phyloP scores from a whole-genome alignment of 805 yeast species.

The Jamesozyma spencerorum region DNA sequence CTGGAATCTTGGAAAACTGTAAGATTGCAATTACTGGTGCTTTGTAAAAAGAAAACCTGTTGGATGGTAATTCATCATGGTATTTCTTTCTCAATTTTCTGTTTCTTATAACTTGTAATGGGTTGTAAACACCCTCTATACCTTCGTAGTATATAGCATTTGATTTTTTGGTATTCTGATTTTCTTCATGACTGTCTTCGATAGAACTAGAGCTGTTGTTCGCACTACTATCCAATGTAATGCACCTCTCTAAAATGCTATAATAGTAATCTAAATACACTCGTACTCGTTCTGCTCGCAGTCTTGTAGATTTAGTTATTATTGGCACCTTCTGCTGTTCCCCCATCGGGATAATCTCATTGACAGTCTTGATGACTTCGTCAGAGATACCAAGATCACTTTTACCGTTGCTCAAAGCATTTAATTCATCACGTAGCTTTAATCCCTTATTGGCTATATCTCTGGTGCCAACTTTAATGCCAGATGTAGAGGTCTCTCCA shows the following conservation, averaged over 20 bases:
- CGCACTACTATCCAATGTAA: constrained; percentile 16
- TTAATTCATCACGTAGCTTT: background rate
- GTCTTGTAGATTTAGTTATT: constrained; percentile 17
- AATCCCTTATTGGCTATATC: background rate
- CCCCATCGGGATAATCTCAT: constrained; percentile 1
- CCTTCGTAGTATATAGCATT: constrained; percentile 29
- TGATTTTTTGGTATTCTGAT: constrained; percentile 9
- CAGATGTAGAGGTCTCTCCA: background rate
- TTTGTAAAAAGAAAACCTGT: constrained; percentile 36
- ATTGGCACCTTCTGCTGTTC: constrained; percentile 1
- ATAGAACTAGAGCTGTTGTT: background rate
- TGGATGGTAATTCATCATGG: constrained; percentile 32
- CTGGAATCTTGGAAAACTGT: constrained; percentile 45
- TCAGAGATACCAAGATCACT: background rate
- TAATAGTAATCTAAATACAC: constrained; percentile 41
- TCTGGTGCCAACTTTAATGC: background rate
- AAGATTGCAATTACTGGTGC: constrained; percentile 49
- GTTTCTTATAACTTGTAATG: constrained; percentile 73
- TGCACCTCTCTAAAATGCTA: constrained; percentile 36
- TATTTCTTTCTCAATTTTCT: constrained; percentile 47
- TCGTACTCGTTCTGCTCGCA: constrained; percentile 26
- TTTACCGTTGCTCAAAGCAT: background rate
- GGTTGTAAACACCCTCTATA: constrained; percentile 67
- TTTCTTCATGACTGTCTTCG: background rate
- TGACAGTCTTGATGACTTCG: background rate